A percentile compares a stretch with the other conserved stretches of the same genome.
Evolutionary conservation across 495 filamentous ascomycete species (phyloP).

Genomic region (Copromyces sp.): DNA sequence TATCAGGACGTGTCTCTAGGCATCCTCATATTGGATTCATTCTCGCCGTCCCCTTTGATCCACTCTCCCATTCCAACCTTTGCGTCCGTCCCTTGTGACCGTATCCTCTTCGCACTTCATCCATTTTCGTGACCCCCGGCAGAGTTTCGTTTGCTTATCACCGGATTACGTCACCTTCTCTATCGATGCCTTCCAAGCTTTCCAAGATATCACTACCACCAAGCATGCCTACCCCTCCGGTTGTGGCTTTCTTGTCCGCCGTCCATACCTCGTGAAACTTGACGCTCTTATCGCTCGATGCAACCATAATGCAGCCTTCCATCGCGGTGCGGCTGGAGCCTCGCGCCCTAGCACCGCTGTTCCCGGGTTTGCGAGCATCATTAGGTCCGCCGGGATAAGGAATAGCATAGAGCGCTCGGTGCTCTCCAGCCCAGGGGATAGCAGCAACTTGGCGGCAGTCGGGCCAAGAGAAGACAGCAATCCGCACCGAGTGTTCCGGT

Average conservation of each 20-base stretch:
- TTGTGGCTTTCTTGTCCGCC: constrained; percentile 46
- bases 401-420: constrained; percentile 67
- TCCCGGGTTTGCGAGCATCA: constrained; percentile 8
- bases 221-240: constrained; percentile 54
- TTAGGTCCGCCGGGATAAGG: constrained; percentile 52
- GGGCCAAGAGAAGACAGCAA: constrained; percentile 94
- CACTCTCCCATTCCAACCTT: not conserved
- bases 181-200: constrained; percentile 73
- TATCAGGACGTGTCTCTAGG: not conserved
- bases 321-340: constrained; percentile 46
- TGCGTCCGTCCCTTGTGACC: not conserved
- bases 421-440: constrained; percentile 80
- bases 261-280: constrained; percentile 96
- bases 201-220: constrained; percentile 87
- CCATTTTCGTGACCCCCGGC: not conserved
- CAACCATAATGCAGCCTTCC: constrained; percentile 90
- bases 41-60: not conserved
- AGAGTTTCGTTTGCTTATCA: constrained; percentile 15
- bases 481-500: constrained; percentile 81
- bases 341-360: not conserved
- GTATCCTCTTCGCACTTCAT: not conserved
- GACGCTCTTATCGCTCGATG: constrained; percentile 86
- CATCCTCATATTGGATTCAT: not conserved
- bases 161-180: constrained; percentile 53
- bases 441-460: constrained; percentile 79